Evolutionary conservation across 169 alveolate genomes (phyloP), one percentile per base, ranked within the genome.

Genomic region (Plasmodium adleri): DNA sequence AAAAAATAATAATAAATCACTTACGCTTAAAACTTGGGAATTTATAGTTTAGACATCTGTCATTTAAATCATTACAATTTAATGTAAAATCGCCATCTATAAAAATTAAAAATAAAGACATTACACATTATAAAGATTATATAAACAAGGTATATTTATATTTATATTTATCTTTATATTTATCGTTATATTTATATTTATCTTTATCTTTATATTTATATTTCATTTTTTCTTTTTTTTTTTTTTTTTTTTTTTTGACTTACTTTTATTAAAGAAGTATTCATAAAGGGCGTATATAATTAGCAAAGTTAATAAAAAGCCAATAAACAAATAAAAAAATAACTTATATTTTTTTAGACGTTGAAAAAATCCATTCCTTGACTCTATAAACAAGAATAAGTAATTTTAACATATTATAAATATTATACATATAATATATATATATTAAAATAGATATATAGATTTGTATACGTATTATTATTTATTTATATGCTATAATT

Each of bases 11-110:
- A 60, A 4, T 22, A 74, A 43, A 10, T 32, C 45, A 32, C 74
- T 76, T 76, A 76, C 88, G 88, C 64, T 76, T 64, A 76, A 76
- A 76, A 47, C 66, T 47, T 9, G 88, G 88, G 17, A 49, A 76
- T 20, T 63, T 76, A 52, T 76, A 76, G 12, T 7, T 47, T 8
- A 63, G 13, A 26, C 88, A 76, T 76, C n/a, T 64, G 49, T 47
- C 75, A 70, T 76, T 76, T 54, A 76, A 64, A 39, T 63, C 76
- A 17, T 76, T 64, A 20, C 88, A 76, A 45, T 76, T 67, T 56
- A 76, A 17, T 1, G 62, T 70, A 20, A 63, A 63, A 43, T 76
- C 88, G 1, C 20, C 76, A 20, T 63, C 88, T 76, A 45, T 54
- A 52, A 32, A 32, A 52, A 22, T 20, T 13, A n/a, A 15, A 58